Evolutionary conservation across 169 alveolate genomes (phyloP).

Genomic region (Blepharisma undulans): DNA sequence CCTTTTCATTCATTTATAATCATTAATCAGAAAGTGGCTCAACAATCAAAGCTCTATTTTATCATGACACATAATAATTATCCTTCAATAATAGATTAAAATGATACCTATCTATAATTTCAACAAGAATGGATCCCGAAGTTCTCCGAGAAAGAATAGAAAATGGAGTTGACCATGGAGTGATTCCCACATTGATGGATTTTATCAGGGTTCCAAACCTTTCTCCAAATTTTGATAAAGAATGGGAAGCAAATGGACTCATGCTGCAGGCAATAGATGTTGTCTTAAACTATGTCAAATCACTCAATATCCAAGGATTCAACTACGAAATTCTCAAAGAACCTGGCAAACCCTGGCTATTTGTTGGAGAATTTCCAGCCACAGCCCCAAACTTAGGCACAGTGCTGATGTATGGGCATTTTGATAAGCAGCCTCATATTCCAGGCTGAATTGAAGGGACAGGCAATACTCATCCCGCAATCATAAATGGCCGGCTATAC

Average conservation of each 20-base stretch:
- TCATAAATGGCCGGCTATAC: constrained; percentile 70
- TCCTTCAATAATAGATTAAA: no score
- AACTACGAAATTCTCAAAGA: constrained; percentile 68
- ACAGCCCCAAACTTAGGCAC: constrained; percentile 46
- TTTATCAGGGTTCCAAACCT: constrained; percentile 75
- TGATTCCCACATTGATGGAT: constrained; percentile 57
- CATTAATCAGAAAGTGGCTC: no score
- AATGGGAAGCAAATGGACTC: constrained; percentile 79
- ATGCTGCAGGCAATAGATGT: constrained; percentile 61
- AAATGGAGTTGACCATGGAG: constrained; percentile 43
- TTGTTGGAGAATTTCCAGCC: constrained; percentile 63
- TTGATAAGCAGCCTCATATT: constrained; percentile 84
- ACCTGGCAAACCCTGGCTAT: constrained; percentile 66
- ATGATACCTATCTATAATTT: no score
- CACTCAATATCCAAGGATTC: constrained; percentile 61
- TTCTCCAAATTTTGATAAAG: constrained; percentile 75
- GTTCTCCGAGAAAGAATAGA: background rate
- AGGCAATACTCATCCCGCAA: constrained; percentile 75
- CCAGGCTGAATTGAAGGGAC: constrained; percentile 81
- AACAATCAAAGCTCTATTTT: no score
- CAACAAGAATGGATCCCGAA: background rate
- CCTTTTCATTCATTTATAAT: no score
- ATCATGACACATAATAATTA: no score
- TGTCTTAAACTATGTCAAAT: constrained; percentile 62
- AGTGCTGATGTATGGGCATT: constrained; percentile 83